Evolutionary conservation across 345 rosid species (phyloP).

Genomic region (Syzygium oleosum): DNA sequence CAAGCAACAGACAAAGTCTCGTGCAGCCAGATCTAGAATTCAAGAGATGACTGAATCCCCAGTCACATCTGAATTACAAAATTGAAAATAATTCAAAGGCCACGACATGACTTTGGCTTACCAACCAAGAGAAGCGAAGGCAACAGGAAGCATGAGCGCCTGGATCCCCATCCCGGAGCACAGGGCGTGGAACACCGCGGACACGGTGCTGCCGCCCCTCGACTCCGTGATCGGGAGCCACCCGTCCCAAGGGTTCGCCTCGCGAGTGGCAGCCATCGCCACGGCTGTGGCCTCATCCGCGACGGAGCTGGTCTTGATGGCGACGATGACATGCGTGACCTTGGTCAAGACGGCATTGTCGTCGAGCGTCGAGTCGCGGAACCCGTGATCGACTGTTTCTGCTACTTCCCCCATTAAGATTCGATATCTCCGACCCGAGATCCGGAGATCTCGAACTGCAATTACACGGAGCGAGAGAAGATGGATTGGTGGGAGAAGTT

Average conservation of each 20-base stretch:
- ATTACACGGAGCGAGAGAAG: not conserved
- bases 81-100: not conserved
- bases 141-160: constrained; percentile 15
- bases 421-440: not conserved
- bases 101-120: not conserved
- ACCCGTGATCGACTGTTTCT: not conserved
- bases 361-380: not conserved
- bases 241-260: not conserved
- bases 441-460: not conserved
- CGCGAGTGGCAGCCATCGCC: not conserved
- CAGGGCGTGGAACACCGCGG: constrained; percentile 12
- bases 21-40: not conserved
- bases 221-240: constrained; percentile 19
- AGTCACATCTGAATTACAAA: not conserved
- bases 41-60: not conserved
- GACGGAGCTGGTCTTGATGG: not conserved
- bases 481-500: not conserved
- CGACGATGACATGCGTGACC: too few relatives aligned
- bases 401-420: not conserved
- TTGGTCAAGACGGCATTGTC: not conserved
- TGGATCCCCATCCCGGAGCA: constrained; percentile 20
- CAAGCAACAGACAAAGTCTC: not conserved
- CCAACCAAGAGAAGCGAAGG: constrained; percentile 21
- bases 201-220: constrained; percentile 4
- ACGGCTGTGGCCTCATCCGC: not conserved